A percentile compares a stretch with the other conserved stretches of the same genome.
Conservation (phyloP, 2,329 filamentous ascomycete species). For the Onygenales sp. region DNA sequence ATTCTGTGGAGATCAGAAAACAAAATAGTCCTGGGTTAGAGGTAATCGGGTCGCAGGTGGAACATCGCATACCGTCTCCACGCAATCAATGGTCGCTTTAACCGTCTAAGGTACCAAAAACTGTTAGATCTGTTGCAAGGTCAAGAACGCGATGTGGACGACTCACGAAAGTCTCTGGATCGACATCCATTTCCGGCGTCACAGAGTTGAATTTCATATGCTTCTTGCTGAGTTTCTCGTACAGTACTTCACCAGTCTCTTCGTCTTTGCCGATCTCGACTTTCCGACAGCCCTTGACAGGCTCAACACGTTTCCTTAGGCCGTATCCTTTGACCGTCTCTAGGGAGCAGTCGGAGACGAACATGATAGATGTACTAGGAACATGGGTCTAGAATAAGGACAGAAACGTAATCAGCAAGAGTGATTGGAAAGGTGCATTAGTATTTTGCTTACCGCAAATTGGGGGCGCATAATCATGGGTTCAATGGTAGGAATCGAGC, state of each 20-base stretch:
- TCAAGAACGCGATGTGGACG: background rate
- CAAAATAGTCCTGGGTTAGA: conserved; percentile 66
- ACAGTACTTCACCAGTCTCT: no score
- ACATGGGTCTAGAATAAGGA: conserved; percentile 43
- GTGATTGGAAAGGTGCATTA: no score
- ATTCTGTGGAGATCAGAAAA: conserved; percentile 46
- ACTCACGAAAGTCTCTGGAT: conserved; percentile 71
- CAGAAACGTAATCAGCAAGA: no score
- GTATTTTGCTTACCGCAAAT: no score
- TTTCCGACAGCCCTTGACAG: conserved; percentile 64
- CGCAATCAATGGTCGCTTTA: conserved; percentile 61
- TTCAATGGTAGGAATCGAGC: conserved; percentile 78
- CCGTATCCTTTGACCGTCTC: conserved; percentile 58
- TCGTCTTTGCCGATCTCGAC: conserved; percentile 32
- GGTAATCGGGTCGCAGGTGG: conserved; percentile 64
- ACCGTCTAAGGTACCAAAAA: background rate
- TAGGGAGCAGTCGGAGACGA: conserved; percentile 68
- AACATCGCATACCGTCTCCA: conserved; percentile 63
- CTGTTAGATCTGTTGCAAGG: conserved; percentile 7
- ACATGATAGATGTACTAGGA: conserved; percentile 67
- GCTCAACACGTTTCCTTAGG: conserved; percentile 68
- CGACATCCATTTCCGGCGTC: conserved; percentile 81
- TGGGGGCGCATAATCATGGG: conserved; percentile 60
- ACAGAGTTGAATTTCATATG: conserved; percentile 86
- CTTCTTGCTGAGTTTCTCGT: conserved; percentile 45